Base-by-base conservation (phyloP, 495 filamentous ascomycete genomes). In the Annulohypoxylon maeteangense region DNA sequence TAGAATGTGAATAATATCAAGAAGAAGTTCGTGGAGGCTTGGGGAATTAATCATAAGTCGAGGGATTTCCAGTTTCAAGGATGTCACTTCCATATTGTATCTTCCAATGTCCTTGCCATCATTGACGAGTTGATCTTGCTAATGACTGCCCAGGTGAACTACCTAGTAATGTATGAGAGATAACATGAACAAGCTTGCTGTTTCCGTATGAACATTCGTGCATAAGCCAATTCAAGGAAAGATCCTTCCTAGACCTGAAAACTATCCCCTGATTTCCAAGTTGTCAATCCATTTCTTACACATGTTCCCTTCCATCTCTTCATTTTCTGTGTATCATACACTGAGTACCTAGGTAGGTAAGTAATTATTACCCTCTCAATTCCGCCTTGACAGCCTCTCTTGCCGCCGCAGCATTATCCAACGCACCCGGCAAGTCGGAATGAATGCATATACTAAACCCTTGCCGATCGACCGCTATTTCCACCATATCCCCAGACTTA, bases 371-470 rank as follows among this genome's bases (percentile, higher is more conserved):
- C n/a, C 16, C 2, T 18, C 38, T 45, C 16, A 34, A 16, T 22
- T 29, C 10, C 47, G 65, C 55, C 38, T 62, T 53, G 22, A 74
- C 71, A 40, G 68, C 64, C 25, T 36, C 62, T 22, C 67, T 71
- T 11, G 54, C 67, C 10, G 55, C 67, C 1, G 42, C 42, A 12
- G 57, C 74, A 56, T 76, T 76, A 25, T 74, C 67, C 29, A 76
- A 50, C 0, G 74, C 74, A 3, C 67, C 72, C 12, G 71, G 71
- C 27, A 76, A 55, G 56, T 76, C 74, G 14, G 74, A 76, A 32
- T 76, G 74, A 34, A 76, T 54, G 38, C 74, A 76, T 56, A 76
- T 72, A 51, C 74, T 76, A 10, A 74, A 76, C 7, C 64, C 65
- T 22, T 58, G 48, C 18, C 40, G 59, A 6, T 60, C 60, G 27